Conservation (phyloP, 768 basidiomycete genomes). For the Sporobolomyces roseus region DNA sequence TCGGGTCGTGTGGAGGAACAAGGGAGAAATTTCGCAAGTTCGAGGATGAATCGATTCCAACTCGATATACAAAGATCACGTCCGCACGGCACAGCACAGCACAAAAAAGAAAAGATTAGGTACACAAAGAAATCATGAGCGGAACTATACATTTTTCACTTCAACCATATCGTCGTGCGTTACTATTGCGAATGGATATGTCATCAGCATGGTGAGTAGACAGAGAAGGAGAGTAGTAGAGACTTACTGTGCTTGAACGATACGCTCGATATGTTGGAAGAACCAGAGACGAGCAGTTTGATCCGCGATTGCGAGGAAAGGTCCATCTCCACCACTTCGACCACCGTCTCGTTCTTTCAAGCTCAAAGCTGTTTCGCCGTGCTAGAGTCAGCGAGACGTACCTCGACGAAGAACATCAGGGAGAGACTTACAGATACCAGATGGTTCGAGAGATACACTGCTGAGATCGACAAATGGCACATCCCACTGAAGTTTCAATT, state of each 20-base stretch:
- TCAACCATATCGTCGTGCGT: not conserved
- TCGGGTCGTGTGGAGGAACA: no score
- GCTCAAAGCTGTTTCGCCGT: conserved; percentile 62
- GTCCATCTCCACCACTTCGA: conserved; percentile 44
- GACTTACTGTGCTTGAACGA: conserved; percentile 21
- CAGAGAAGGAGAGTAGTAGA: not conserved
- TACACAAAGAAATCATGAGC: no score
- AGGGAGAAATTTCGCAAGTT: no score
- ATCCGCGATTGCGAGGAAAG: conserved; percentile 51
- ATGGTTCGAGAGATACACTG: conserved; percentile 83
- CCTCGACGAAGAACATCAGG: not conserved
- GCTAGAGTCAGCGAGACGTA: no score
- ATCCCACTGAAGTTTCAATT: conserved; percentile 84
- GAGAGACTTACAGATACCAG: conserved; percentile 58
- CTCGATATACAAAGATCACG: no score
- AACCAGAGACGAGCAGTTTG: conserved; percentile 43
- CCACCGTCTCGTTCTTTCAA: conserved; percentile 47
- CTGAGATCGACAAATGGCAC: conserved; percentile 78
- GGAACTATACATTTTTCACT: no score
- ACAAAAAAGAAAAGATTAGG: no score
- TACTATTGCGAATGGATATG: no score
- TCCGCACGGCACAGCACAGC: no score
- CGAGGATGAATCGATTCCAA: no score
- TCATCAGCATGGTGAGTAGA: no score
- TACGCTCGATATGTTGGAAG: conserved; percentile 41